Conservation (phyloP, 352 stramenopile species). For the Saprolegnia diclina region DNA sequence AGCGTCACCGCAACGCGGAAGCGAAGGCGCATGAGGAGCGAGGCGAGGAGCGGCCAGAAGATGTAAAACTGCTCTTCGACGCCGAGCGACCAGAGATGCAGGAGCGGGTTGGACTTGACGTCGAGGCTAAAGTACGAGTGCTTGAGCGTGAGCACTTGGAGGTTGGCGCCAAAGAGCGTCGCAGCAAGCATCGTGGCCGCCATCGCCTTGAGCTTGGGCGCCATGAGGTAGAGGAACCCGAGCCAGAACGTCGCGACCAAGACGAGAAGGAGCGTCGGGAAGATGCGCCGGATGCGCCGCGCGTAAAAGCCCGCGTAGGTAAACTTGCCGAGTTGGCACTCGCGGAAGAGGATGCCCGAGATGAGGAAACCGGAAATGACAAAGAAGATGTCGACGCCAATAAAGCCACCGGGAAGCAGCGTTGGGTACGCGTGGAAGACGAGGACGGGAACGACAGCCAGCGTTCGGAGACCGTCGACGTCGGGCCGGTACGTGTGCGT, state of each 20-base stretch:
- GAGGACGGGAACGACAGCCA: conserved; percentile 17
- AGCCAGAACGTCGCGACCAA: conserved; percentile 10
- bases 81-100: conserved; percentile 26
- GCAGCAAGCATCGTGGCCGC: conserved; percentile 21
- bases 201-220: conserved; percentile 15
- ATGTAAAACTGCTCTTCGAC: conserved; percentile 28
- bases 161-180: conserved; percentile 24
- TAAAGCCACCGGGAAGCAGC: conserved; percentile 16
- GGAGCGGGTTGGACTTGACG: conserved; percentile 22
- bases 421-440: conserved; percentile 26
- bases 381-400: conserved; percentile 27
- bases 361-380: conserved; percentile 27
- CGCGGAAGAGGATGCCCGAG: conserved; percentile 26
- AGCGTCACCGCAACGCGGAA: background rate
- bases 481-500: conserved; percentile 22
- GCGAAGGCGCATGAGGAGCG: background rate
- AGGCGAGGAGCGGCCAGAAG: conserved; percentile 19
- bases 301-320: conserved; percentile 23
- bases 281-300: conserved; percentile 25
- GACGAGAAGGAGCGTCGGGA: conserved; percentile 19
- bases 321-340: conserved; percentile 13
- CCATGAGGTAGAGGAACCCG: conserved; percentile 17
- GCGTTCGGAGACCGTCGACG: conserved; percentile 21
- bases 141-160: conserved; percentile 13
- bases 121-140: conserved; percentile 17